Conservation (phyloP, 2,329 filamentous ascomycete species). For the Aureobasidium sp. region DNA sequence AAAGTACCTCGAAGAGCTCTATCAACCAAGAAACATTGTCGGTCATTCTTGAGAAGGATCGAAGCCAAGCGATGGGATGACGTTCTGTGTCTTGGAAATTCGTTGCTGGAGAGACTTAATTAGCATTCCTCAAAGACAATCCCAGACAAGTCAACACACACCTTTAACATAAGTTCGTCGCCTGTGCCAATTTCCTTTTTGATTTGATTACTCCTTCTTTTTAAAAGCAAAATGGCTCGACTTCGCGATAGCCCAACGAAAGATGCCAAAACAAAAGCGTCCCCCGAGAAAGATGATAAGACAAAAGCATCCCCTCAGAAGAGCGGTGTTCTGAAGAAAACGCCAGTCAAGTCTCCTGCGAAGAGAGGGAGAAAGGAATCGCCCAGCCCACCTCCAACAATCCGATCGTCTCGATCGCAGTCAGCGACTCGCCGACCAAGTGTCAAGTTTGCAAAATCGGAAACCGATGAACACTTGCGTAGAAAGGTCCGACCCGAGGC, state of each 20-base stretch:
- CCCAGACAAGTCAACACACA: neutral
- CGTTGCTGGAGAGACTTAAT: neutral
- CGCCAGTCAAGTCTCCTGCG: neutral
- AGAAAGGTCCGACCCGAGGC: neutral
- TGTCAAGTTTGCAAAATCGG: neutral
- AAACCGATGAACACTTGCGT: neutral
- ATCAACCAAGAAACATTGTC: slow-evolving; percentile 28
- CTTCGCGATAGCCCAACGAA: neutral
- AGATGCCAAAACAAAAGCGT: neutral
- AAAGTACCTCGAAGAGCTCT: slow-evolving; percentile 42
- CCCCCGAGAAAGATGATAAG: neutral
- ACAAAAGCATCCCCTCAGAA: too few species aligned
- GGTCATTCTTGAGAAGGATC: slow-evolving; percentile 15
- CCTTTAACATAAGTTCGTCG: neutral
- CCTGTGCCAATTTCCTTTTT: neutral
- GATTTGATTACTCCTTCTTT: neutral
- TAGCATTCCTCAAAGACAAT: neutral
- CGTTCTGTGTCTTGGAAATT: neutral
- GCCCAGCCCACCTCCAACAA: neutral
- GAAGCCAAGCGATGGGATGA: neutral
- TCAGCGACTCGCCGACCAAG: neutral
- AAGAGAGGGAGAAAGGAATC: neutral
- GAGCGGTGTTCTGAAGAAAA: neutral
- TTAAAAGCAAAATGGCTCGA: neutral
- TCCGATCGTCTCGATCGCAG: neutral